Base-by-base conservation (phyloP, 106 monocot species). In the Dendrobium nobile region DNA sequence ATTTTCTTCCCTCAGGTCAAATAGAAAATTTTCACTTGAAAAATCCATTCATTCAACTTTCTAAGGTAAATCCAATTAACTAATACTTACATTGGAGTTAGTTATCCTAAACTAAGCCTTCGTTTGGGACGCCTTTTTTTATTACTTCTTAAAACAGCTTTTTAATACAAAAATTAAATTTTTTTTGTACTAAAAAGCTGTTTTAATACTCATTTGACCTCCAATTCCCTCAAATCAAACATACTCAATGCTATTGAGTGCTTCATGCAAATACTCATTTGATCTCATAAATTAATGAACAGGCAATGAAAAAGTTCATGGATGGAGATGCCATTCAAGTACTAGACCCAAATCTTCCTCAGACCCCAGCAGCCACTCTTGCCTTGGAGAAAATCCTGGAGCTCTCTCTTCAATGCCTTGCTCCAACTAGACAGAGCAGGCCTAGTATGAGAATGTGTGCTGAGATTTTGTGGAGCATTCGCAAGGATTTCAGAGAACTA, bases 271-370 rank as follows among this genome's bases (percentile, higher is more conserved):
- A n/a, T 19, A n/a, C 17, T 19, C 20, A 6, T 37, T 70, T 70
- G 1, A 70, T 22, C 22, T 2, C 18, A n/a, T 22, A 2, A 22
- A 13, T 42, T 24, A 19, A 28, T 80, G n/a, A 59, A 76, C 72
- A 82, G 82, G 82, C 82, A 27, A 82, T 82, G 82, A 77, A 77
- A 48, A 82, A 82, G 65, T 82, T 82, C 16, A 68, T 68, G 77
- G 77, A 82, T 67, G 82, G 82, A 67, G 20, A 77, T n/a, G 82
- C 77, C 43, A 37, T 82, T n/a, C 47, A 77, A 19, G 48, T 51
- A 40, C 43, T 82, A 15, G 82, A 82, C 51, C 77, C 67, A 48
- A 82, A 68, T n/a, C 65, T 82, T 16, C 31, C 33, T 2, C 18
- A 54, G 67, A 77, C 37, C 28, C 82, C 65, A 59, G 82, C 82